A percentile compares a stretch with the other conserved stretches of the same genome.
Evolutionary conservation across 1,284 basidiomycete genomes (phyloP).

Genomic region (Ceratobasidium papillatum): DNA sequence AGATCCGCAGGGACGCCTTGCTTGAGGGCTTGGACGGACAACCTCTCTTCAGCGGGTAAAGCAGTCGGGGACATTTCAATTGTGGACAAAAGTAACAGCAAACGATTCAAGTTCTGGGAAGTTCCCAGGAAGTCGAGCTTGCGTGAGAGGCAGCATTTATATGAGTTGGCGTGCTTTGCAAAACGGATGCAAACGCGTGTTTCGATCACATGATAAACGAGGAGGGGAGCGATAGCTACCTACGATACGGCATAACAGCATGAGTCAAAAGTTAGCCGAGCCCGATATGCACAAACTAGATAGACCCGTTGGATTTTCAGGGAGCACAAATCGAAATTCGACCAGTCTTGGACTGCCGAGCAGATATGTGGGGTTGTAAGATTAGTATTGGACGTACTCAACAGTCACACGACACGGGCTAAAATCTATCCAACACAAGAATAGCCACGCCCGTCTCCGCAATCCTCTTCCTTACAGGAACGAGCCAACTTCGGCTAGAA

Average conservation of each 20-base stretch:
- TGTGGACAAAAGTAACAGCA: slow-evolving; percentile 8
- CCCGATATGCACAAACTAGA: slow-evolving; percentile 16
- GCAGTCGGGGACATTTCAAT: slow-evolving; percentile 42
- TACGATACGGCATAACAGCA: not conserved
- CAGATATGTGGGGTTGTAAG: not conserved
- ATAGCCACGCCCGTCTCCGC: not conserved
- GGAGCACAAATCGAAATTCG: not conserved
- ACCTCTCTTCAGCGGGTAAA: not conserved
- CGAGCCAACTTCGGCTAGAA: slow-evolving; percentile 76
- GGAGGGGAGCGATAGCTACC: not conserved
- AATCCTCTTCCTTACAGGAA: slow-evolving; percentile 50
- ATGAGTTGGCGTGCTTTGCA: slow-evolving; percentile 1
- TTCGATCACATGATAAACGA: slow-evolving; percentile 22
- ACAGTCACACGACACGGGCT: not conserved
- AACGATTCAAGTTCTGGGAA: not conserved
- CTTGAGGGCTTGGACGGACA: slow-evolving; percentile 31
- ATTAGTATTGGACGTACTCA: not conserved
- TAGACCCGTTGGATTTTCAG: not conserved
- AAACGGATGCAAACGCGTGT: slow-evolving; percentile 8
- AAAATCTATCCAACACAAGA: not conserved
- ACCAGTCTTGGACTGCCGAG: not conserved
- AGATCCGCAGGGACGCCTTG: slow-evolving; percentile 33
- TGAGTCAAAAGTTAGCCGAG: slow-evolving; percentile 39
- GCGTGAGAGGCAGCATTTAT: slow-evolving; percentile 33
- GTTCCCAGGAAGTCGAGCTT: not conserved